Evolutionary conservation across 2,329 filamentous ascomycete genomes (phyloP).

Genomic region (Nigrospora sphaerica): DNA sequence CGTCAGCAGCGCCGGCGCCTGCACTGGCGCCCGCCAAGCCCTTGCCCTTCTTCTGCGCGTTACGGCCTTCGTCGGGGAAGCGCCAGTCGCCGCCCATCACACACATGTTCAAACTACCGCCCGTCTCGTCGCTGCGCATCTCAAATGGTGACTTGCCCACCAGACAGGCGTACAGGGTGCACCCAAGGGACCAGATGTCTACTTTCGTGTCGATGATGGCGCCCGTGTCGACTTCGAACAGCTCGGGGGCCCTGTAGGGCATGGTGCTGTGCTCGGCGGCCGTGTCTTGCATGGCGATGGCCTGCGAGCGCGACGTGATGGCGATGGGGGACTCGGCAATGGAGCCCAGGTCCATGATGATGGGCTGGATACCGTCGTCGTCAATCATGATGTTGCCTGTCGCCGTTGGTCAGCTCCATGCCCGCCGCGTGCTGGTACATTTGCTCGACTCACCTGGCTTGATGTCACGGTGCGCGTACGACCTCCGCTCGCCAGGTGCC

Average conservation of each 20-base stretch:
- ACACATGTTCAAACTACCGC: constrained; percentile 86
- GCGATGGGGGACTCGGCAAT: constrained; percentile 79
- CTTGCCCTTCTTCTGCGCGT: constrained; percentile 39
- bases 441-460: constrained; percentile 66
- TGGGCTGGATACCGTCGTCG: constrained; percentile 78
- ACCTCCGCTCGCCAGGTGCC: constrained; percentile 60
- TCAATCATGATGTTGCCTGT: constrained; percentile 95
- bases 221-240: constrained; percentile 96
- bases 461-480: constrained; percentile 93
- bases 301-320: constrained; percentile 83
- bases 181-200: constrained; percentile 95
- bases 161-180: constrained; percentile 94
- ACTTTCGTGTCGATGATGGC: constrained; percentile 90
- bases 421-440: background rate
- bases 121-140: constrained; percentile 90
- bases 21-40: constrained; percentile 26
- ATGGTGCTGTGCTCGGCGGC: constrained; percentile 97
- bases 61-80: constrained; percentile 80
- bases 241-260: constrained; percentile 94
- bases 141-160: constrained; percentile 97
- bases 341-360: constrained; percentile 96
- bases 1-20: constrained; percentile 30
- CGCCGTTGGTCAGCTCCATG: background rate
- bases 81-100: constrained; percentile 92
- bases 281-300: constrained; percentile 86